Evolutionary conservation across 176 grass and related monocot genomes (phyloP).

Genomic region (Phoenix dactylifera): DNA sequence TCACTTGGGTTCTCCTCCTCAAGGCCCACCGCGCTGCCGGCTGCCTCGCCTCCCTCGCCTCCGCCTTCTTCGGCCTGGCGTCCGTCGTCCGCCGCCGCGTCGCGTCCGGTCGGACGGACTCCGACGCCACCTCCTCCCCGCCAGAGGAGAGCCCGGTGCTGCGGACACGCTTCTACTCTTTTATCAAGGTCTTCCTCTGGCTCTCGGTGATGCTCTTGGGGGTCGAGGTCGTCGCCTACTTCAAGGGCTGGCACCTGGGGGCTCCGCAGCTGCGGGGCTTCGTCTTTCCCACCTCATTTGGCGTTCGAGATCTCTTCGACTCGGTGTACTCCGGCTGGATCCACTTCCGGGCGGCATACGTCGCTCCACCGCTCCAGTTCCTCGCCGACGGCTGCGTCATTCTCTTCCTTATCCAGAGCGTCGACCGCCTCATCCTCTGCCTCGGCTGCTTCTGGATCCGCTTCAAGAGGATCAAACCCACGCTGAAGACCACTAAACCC

Average conservation of each 20-base stretch:
- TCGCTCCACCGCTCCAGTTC: conserved; percentile 31
- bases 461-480: conserved; percentile 21
- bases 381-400: conserved; percentile 32
- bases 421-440: conserved; percentile 42
- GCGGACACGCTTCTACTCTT: conserved; percentile 29
- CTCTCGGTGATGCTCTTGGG: conserved; percentile 27
- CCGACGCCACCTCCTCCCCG: conserved; percentile 7
- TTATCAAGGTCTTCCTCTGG: conserved; percentile 36
- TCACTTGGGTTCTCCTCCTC: conserved; percentile 44
- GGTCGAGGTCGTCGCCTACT: conserved; percentile 35
- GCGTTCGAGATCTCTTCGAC: conserved; percentile 19
- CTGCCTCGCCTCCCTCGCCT: conserved; percentile 27
- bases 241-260: conserved; percentile 32
- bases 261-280: conserved; percentile 20
- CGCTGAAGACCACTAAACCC: conserved; percentile 15
- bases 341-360: conserved; percentile 23
- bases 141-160: conserved; percentile 20
- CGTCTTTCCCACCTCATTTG: conserved; percentile 19
- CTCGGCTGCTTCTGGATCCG: conserved; percentile 43
- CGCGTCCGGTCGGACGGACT: conserved; percentile 31
- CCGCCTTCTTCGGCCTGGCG: conserved; percentile 17
- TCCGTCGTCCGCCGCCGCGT: conserved; percentile 29
- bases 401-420: conserved; percentile 43
- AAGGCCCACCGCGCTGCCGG: conserved; percentile 40
- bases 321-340: conserved; percentile 27